Base-by-base conservation (phyloP, 2,329 filamentous ascomycete genomes). In the Paracoccidioides brasiliensis region DNA sequence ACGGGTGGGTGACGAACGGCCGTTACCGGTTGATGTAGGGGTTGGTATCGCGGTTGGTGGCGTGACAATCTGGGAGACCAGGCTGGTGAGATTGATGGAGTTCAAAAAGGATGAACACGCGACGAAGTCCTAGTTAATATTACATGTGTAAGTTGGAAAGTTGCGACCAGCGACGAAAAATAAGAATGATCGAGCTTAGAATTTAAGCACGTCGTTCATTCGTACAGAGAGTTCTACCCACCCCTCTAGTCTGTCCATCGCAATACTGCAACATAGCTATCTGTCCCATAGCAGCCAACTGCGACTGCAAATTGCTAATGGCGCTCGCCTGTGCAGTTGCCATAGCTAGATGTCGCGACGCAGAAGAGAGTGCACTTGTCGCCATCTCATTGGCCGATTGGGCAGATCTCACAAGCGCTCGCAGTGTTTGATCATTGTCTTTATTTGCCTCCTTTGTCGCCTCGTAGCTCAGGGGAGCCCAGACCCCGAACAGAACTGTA, bases 41-140 rank as follows among this genome's bases (percentile, higher is more conserved):
- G 60, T 85, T 81, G 42, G 71, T 80, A 63, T 85, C 81, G 3
- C 82, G 77, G 0, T 81, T 82, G 59, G 85, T 85, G 22, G 85
- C 82, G 0, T 38, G 33, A 30, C 42, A 28, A 53, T 53, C 32
- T 53, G 38, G 12, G 51, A 38, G 12, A 53, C 32, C n/a, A 53
- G 51, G 15, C 40, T 53, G 38, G 41, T 37, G 12, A 53, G 9
- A 22, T 43, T 5, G n/a, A 42, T 8, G 28, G 51, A 53, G 14
- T 35, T 41, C 4, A 44, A 6, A 30, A 53, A 53, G 12, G 51
- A 6, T 4, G 51, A 35, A 30, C 51, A 53, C 14, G 51, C n/a
- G 8, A 3, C 40, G 14, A 52, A 40, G 8, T 40, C 49, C 49
- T 52, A 32, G 4, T 8, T 50, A 40, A 5, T 14, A n/a, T 10